Evolutionary conservation across 2,329 filamentous ascomycete genomes (phyloP), one percentile per base, ranked within the genome.

Genomic region (Ophiostoma quercus): DNA sequence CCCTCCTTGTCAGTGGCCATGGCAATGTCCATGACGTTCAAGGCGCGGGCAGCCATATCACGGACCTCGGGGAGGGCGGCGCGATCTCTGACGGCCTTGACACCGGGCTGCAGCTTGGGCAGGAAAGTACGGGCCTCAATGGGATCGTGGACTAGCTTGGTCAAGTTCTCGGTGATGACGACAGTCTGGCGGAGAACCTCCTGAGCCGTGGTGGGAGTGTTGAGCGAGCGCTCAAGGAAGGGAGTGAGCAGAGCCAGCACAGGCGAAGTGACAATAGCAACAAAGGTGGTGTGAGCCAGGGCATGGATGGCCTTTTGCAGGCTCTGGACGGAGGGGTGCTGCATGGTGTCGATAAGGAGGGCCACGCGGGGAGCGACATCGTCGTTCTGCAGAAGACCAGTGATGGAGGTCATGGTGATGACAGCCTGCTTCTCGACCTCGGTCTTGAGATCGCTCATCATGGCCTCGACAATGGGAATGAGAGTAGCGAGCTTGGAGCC

Each of bases 201-300:
- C 79, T 99, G 95, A 3, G 92, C 86, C 4, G 95, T 99, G 19
- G 87, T 87, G 9, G 94, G 95, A 72, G 90, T 94, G 83, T 97
- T 97, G 72, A 99, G 86, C 22, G 94, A 92, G 75, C 95, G 90
- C 82, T 98, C 95, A 37, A 99, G 88, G 74, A 98, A 90, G 65
- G 95, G 95, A 1, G 95, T 99, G 69, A 99, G 86, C 70, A 99
- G 88, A 22, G 95, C 95, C 71, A 99, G 87, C 5, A 98, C 94
- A 11, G 95, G 95, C 9, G 94, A 97, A 14, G 93, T 97, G 75
- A 99, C 95, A 73, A 96, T 86, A 70, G 95, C 94, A 68, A 99
- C 95, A 75, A 99, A 99, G n/a, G 95, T 99, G 12, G 95, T 99
- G 82, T 96, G 92, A 3, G 94, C 97, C 65, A 99, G 85, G 65